Evolutionary conservation across 805 yeast genomes (phyloP).

Genomic region (Kodamaea kakaduensis): DNA sequence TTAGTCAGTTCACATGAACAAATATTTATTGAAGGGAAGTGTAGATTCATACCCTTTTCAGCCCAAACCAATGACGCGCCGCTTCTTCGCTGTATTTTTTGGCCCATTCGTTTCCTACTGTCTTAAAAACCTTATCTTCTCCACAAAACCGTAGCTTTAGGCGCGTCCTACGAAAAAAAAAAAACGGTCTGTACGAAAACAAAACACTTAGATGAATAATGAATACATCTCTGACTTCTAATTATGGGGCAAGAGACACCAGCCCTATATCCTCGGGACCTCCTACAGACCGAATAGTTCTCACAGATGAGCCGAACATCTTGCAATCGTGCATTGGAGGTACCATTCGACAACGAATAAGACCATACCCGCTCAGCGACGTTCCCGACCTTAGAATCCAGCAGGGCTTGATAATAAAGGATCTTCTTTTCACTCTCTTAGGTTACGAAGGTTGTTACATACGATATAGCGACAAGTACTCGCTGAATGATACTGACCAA

Average conservation of each 20-base stretch:
- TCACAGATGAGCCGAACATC: conserved; percentile 15
- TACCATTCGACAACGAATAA: conserved; percentile 18
- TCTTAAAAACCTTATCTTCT: too few relatives aligned
- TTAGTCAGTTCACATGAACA: too few relatives aligned
- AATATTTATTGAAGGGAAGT: too few relatives aligned
- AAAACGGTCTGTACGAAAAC: conserved; percentile 1
- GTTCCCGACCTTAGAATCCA: conserved; percentile 50
- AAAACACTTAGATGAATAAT: conserved; percentile 6
- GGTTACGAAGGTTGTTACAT: conserved; percentile 80
- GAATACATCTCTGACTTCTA: conserved; percentile 7
- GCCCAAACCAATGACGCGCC: neutral
- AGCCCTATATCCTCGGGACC: conserved; percentile 5
- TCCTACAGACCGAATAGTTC: conserved; percentile 16
- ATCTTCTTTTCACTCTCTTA: conserved; percentile 60
- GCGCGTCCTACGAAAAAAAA: conserved; percentile 2
- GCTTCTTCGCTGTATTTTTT: neutral
- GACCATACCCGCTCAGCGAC: conserved; percentile 45
- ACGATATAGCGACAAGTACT: conserved; percentile 59
- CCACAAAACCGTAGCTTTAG: too few relatives aligned
- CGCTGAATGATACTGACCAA: conserved; percentile 38
- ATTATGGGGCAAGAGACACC: conserved; percentile 5
- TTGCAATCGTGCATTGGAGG: conserved; percentile 14
- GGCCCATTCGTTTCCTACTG: too few relatives aligned
- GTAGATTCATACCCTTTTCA: neutral
- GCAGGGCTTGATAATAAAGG: conserved; percentile 70